phyloP scores from a whole-genome alignment of 768 basidiomycete species.

The Nidularia pulvinata region DNA sequence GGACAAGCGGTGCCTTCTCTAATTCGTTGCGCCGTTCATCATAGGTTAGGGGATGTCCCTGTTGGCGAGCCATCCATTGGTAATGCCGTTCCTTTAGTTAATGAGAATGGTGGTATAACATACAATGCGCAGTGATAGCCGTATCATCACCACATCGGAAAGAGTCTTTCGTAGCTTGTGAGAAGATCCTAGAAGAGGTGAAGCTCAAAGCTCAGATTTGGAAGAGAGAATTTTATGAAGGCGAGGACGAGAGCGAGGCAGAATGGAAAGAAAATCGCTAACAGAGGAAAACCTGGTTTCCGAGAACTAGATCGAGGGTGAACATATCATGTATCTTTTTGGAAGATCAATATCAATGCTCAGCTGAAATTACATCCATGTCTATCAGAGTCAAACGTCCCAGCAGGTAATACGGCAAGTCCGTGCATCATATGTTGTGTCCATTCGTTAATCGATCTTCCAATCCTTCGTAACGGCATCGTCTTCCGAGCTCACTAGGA shows the following conservation, averaged over 20 bases:
- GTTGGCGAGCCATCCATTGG: slow-evolving; percentile 80
- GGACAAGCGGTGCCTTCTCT: slow-evolving; percentile 26
- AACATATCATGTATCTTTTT: too few species aligned
- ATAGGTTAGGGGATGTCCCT: slow-evolving; percentile 76
- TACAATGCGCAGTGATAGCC: slow-evolving; percentile 54
- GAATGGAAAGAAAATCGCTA: slow-evolving; percentile 70
- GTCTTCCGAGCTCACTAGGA: slow-evolving; percentile 77
- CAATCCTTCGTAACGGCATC: slow-evolving; percentile 66
- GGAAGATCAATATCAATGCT: too few species aligned
- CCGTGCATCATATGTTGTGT: background rate
- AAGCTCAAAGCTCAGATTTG: slow-evolving; percentile 86
- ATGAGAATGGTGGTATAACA: background rate
- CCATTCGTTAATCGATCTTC: slow-evolving; percentile 65
- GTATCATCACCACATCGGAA: slow-evolving; percentile 85
- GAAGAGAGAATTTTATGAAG: slow-evolving; percentile 90
- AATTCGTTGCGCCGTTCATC: slow-evolving; percentile 65
- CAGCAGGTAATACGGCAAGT: background rate
- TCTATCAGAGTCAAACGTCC: background rate
- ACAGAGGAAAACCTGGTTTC: slow-evolving; percentile 1
- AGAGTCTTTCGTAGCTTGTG: slow-evolving; percentile 79
- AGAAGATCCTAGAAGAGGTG: slow-evolving; percentile 83
- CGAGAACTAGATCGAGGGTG: background rate
- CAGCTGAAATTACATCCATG: background rate
- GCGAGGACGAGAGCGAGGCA: slow-evolving; percentile 56
- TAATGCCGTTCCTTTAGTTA: slow-evolving; percentile 10